A percentile compares a stretch with the other conserved stretches of the same genome.
Conservation (phyloP, 768 basidiomycete species). For the Gymnopilus junonius region DNA sequence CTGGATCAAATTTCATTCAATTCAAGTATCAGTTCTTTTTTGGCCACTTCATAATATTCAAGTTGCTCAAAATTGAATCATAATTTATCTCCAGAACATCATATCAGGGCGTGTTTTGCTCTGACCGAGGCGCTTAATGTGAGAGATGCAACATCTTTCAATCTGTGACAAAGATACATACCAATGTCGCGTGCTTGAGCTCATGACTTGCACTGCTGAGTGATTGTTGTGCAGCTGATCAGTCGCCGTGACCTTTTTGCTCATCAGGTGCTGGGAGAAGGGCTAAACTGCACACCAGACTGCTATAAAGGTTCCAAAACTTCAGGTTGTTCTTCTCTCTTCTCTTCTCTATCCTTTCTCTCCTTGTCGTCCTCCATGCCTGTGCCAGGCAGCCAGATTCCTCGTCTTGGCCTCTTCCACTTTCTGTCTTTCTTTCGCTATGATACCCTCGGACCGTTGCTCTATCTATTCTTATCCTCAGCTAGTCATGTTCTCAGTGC, state of each 20-base stretch:
- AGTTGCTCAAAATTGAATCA: no score
- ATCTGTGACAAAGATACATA: conserved; percentile 4
- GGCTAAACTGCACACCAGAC: conserved; percentile 14
- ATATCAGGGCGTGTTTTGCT: not conserved
- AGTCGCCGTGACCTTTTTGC: conserved; percentile 20
- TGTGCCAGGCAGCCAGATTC: conserved; percentile 3
- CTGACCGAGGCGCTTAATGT: not conserved
- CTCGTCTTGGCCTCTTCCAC: conserved; percentile 1
- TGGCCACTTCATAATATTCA: no score
- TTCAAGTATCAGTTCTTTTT: no score
- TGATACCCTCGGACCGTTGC: conserved; percentile 4
- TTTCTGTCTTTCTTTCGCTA: not conserved
- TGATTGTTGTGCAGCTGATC: conserved; percentile 26
- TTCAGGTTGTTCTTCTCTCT: conserved; percentile 5
- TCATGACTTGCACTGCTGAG: conserved; percentile 28
- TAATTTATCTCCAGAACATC: no score
- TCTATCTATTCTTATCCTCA: conserved; percentile 14
- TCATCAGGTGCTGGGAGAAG: conserved; percentile 26
- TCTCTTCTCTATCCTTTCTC: conserved; percentile 12
- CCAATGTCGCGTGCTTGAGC: conserved; percentile 21
- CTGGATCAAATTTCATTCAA: no score
- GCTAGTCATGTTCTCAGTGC: not conserved
- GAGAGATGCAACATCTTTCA: not conserved
- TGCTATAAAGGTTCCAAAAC: conserved; percentile 25
- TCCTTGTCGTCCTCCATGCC: conserved; percentile 1